phyloP scores from a whole-genome alignment of 345 rosid species.

The Mangifera indica region DNA sequence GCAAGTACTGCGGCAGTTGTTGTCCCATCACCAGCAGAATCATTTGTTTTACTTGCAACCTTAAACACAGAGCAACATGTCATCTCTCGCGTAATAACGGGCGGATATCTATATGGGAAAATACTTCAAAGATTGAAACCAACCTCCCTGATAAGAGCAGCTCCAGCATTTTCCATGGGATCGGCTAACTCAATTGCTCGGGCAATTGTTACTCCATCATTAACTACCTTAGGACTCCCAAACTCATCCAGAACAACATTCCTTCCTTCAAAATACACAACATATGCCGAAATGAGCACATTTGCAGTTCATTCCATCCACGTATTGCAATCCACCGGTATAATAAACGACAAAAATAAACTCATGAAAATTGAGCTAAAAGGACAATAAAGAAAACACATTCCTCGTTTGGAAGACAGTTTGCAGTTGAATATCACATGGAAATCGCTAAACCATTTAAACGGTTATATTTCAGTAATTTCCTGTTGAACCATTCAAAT shows the following conservation, averaged over 20 bases:
- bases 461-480: no score
- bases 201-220: conserved; percentile 96
- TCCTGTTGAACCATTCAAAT: no score
- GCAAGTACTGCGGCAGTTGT: conserved; percentile 95
- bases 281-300: conserved; percentile 1
- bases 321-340: background rate
- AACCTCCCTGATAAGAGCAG: conserved; percentile 97
- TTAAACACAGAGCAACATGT: conserved; percentile 21
- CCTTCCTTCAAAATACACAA: conserved; percentile 53
- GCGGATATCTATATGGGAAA: background rate
- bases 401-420: background rate
- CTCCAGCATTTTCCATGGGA: conserved; percentile 98
- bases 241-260: conserved; percentile 94
- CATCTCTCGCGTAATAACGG: no score
- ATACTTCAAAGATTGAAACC: conserved; percentile 6
- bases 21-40: conserved; percentile 98
- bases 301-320: background rate
- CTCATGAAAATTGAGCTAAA: background rate
- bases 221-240: conserved; percentile 97
- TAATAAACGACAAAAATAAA: background rate
- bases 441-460: no score
- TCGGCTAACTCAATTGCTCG: conserved; percentile 91
- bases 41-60: conserved; percentile 99
- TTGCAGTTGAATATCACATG: background rate
- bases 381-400: background rate